Evolutionary conservation across 306 rosid genomes (phyloP).

Genomic region (Amphicarpaea edgeworthii): DNA sequence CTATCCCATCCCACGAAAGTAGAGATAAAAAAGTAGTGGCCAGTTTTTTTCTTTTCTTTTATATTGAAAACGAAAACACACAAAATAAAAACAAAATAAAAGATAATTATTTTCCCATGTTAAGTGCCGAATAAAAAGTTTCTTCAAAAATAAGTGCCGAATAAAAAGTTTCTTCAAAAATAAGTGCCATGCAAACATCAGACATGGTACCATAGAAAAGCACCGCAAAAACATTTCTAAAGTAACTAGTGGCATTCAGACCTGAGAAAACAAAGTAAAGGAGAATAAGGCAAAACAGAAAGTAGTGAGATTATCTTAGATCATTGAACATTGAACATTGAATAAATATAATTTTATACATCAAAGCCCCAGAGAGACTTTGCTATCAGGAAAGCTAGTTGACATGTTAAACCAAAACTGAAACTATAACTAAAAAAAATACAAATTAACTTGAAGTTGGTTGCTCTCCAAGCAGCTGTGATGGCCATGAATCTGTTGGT

Average conservation of each 20-base stretch:
- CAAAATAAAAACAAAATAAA: background rate
- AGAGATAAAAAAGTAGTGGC: slow-evolving; percentile 17
- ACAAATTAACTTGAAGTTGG: slow-evolving; percentile 55
- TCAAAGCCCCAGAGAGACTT: slow-evolving; percentile 19
- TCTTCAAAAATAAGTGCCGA: background rate
- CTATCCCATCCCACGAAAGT: background rate
- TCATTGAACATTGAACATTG: slow-evolving; percentile 41
- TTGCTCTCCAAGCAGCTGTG: slow-evolving; percentile 70
- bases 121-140: background rate
- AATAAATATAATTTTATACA: slow-evolving; percentile 41
- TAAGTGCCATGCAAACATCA: slow-evolving; percentile 6
- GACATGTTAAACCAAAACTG: slow-evolving; percentile 36
- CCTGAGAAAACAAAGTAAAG: slow-evolving; percentile 11
- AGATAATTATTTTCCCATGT: slow-evolving; percentile 11
- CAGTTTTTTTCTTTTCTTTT: background rate
- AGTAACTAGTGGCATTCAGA: slow-evolving; percentile 2
- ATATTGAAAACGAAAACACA: slow-evolving; percentile 11
- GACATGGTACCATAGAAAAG: background rate
- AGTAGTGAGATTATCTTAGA: slow-evolving; percentile 28
- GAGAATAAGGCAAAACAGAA: slow-evolving; percentile 12
- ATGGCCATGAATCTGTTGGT: slow-evolving; percentile 84
- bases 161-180: background rate
- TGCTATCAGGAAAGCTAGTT: slow-evolving; percentile 34
- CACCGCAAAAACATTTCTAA: background rate
- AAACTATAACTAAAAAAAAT: slow-evolving; percentile 35